phyloP scores from a whole-genome alignment of 2,329 filamentous ascomycete genomes.

The Xylariaceae sp. region DNA sequence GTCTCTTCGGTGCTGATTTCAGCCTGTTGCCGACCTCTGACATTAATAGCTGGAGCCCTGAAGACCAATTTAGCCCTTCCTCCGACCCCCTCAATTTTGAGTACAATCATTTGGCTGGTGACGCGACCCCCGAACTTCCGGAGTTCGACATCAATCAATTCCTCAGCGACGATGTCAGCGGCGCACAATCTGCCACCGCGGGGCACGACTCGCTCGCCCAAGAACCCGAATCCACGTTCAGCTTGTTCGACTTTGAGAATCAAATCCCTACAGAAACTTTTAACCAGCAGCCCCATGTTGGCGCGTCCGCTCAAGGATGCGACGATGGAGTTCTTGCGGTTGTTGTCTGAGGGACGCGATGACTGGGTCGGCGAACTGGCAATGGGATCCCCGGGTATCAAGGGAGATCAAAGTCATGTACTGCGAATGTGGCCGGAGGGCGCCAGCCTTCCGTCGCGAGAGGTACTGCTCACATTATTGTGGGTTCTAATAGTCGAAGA shows the following conservation, averaged over 20 bases:
- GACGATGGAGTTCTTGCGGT: slow-evolving; percentile 71
- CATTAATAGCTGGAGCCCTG: slow-evolving; percentile 71
- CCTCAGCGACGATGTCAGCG: slow-evolving; percentile 50
- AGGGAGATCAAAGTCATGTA: slow-evolving; percentile 35
- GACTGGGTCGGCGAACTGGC: slow-evolving; percentile 41
- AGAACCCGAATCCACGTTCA: slow-evolving; percentile 49
- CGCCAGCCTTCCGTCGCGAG: slow-evolving; percentile 36
- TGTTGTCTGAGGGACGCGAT: slow-evolving; percentile 57
- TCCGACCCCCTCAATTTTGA: slow-evolving; percentile 63
- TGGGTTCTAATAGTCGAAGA: slow-evolving; percentile 36
- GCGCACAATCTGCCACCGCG: slow-evolving; percentile 46
- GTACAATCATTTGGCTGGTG: slow-evolving; percentile 63
- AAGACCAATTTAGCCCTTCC: slow-evolving; percentile 71
- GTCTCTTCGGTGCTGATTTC: slow-evolving; percentile 68
- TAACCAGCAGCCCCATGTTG: slow-evolving; percentile 70
- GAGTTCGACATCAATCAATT: slow-evolving; percentile 45
- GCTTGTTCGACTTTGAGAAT: slow-evolving; percentile 56
- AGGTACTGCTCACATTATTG: slow-evolving; percentile 36
- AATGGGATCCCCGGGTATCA: slow-evolving; percentile 36
- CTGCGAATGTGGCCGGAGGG: slow-evolving; percentile 35
- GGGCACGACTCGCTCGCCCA: slow-evolving; percentile 47
- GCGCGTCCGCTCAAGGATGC: slow-evolving; percentile 70
- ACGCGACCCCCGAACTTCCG: slow-evolving; percentile 49
- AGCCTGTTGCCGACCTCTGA: slow-evolving; percentile 63
- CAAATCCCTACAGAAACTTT: slow-evolving; percentile 59